Percentiles rank a stretch among this genome's conserved stretches.
phyloP scores from a whole-genome alignment of 148 eudicot genomes.

The Diospyros lotus region DNA sequence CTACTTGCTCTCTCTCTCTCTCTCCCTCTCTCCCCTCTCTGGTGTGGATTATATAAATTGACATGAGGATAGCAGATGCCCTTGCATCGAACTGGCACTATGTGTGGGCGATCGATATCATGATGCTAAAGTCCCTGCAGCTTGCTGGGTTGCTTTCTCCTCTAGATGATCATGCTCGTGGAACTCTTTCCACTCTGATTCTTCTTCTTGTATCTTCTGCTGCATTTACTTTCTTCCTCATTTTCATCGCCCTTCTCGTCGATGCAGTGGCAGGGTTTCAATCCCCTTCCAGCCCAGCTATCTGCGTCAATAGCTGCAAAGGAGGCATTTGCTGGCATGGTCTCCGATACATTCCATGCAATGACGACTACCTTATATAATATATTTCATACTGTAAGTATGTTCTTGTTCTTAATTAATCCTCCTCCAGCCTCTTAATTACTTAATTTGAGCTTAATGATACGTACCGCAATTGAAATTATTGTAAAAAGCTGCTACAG shows the following conservation, averaged over 20 bases:
- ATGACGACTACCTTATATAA: not conserved
- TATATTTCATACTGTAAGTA: no score
- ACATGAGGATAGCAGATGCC: not conserved
- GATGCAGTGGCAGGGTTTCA: not conserved
- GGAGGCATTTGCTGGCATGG: conserved; percentile 1
- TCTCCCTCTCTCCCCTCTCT: not conserved
- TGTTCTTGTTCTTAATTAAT: no score
- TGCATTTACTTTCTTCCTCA: not conserved
- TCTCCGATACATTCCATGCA: not conserved
- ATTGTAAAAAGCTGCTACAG: no score
- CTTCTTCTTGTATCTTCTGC: not conserved
- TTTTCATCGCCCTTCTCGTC: not conserved
- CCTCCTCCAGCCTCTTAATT: no score
- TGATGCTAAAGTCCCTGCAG: not conserved
- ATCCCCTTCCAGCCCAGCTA: not conserved
- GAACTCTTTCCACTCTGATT: not conserved
- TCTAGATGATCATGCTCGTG: not conserved
- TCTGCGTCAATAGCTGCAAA: not conserved
- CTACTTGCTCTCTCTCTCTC: not conserved
- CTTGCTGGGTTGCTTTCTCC: not conserved
- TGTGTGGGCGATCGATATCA: not conserved
- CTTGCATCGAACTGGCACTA: not conserved
- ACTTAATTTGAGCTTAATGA: no score
- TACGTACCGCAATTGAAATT: no score
- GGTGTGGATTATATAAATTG: no score